Evolutionary conservation across 129 eudicot genomes (phyloP).

Genomic region (Smallanthus sonchifolius): DNA sequence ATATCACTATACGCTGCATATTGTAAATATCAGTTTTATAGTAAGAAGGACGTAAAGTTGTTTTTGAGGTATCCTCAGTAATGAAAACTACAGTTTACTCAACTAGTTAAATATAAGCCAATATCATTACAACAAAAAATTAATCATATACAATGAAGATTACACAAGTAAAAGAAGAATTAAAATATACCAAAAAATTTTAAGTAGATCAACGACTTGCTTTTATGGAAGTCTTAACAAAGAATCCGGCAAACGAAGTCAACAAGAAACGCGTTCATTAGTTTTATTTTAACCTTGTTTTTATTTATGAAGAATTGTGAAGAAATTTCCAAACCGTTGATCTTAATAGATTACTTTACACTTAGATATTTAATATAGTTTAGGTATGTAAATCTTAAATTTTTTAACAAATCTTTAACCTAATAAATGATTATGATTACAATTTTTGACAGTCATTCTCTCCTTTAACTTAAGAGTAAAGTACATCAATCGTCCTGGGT

Average conservation of each 20-base stretch:
- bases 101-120: neutral
- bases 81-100: too few species aligned
- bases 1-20: too few species aligned
- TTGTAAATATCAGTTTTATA: too few species aligned
- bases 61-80: too few species aligned
- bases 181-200: neutral
- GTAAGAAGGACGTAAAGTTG: too few species aligned
- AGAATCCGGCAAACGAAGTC: neutral
- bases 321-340: neutral
- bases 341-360: neutral
- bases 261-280: neutral
- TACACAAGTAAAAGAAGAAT: neutral
- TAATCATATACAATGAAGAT: neutral
- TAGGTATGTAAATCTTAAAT: too few species aligned
- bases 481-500: too few species aligned
- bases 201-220: neutral
- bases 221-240: neutral
- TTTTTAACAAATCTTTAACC: too few species aligned
- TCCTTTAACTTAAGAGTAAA: neutral
- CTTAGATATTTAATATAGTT: too few species aligned
- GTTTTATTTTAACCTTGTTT: neutral
- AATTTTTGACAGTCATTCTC: too few species aligned
- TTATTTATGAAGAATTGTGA: neutral
- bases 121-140: neutral
- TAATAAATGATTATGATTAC: too few species aligned